Evolutionary conservation across 1,284 basidiomycete species (phyloP).

Genomic region (Boletellus deceptivus): DNA sequence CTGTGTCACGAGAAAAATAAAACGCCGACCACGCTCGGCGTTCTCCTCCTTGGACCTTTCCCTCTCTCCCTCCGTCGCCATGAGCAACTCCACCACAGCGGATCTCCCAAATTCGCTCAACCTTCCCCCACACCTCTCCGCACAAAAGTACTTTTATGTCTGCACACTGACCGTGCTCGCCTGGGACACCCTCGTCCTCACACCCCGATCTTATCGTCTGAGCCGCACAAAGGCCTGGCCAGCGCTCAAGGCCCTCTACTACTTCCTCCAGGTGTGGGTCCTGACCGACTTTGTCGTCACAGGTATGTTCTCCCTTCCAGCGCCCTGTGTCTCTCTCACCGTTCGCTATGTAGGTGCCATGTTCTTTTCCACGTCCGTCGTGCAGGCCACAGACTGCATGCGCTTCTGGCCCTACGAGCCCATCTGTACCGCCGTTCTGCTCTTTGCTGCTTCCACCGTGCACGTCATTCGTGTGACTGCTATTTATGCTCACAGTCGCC

Average conservation of each 20-base stretch:
- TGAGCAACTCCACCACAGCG: constrained; percentile 6
- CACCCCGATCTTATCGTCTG: constrained; percentile 72
- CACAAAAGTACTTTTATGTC: constrained; percentile 83
- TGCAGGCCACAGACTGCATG: constrained; percentile 50
- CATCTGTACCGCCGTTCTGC: constrained; percentile 73
- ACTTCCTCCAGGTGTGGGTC: constrained; percentile 72
- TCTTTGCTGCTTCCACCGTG: constrained; percentile 58
- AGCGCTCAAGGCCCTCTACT: constrained; percentile 68
- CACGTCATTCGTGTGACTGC: constrained; percentile 39
- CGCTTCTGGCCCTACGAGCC: constrained; percentile 82
- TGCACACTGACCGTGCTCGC: constrained; percentile 83
- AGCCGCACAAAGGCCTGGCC: constrained; percentile 71
- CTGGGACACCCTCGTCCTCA: constrained; percentile 81
- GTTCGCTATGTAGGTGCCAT: constrained; percentile 54
- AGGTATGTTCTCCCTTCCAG: constrained; percentile 43
- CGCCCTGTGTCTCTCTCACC: constrained; percentile 7
- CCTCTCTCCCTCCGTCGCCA: not conserved
- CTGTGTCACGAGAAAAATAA: constrained; percentile 7
- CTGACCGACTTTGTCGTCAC: constrained; percentile 72
- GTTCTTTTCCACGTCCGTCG: constrained; percentile 74
- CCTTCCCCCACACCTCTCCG: constrained; percentile 70
- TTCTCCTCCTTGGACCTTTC: not conserved
- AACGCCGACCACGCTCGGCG: not conserved
- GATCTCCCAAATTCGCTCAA: constrained; percentile 56
- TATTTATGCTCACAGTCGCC: constrained; percentile 63